Percentiles rank a stretch among this genome's conserved stretches.
phyloP scores from a whole-genome alignment of 2,329 filamentous ascomycete species.

The Fusarium sulawesiense region DNA sequence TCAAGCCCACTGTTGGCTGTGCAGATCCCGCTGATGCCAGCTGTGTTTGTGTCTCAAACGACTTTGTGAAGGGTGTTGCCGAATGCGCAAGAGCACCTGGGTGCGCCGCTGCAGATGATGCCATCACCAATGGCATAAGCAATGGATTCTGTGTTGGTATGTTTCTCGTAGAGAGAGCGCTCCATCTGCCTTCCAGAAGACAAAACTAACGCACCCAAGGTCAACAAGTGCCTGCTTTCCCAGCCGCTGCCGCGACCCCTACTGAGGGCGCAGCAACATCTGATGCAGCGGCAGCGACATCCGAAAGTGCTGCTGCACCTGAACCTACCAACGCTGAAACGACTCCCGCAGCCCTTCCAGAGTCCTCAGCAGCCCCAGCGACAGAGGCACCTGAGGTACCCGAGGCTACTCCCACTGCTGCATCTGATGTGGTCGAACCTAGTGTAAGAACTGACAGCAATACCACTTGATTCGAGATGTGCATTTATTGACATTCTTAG shows the following conservation, averaged over 20 bases:
- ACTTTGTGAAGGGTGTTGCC: conserved; percentile 52
- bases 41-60: conserved; percentile 56
- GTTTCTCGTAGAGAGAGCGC: background rate
- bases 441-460: conserved; percentile 29
- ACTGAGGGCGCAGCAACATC: conserved; percentile 21
- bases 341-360: conserved; percentile 2
- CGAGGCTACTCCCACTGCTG: conserved; percentile 9
- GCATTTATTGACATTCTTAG: background rate
- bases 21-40: conserved; percentile 46
- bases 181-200: background rate
- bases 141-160: conserved; percentile 43
- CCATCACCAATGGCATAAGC: conserved; percentile 35
- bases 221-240: conserved; percentile 21
- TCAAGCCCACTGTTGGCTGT: conserved; percentile 39
- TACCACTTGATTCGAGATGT: background rate
- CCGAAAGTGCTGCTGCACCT: conserved; percentile 10
- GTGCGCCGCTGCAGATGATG: conserved; percentile 42
- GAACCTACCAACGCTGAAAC: conserved; percentile 18
- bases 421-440: conserved; percentile 8
- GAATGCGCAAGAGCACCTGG: conserved; percentile 52
- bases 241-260: conserved; percentile 11
- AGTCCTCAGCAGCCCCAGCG: conserved; percentile 4
- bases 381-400: conserved; percentile 13
- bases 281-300: conserved; percentile 14
- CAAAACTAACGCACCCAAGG: conserved; percentile 27